Evolutionary conservation across 192 early-diverging fungal genomes (phyloP).

Genomic region (Coemansia sp.): DNA sequence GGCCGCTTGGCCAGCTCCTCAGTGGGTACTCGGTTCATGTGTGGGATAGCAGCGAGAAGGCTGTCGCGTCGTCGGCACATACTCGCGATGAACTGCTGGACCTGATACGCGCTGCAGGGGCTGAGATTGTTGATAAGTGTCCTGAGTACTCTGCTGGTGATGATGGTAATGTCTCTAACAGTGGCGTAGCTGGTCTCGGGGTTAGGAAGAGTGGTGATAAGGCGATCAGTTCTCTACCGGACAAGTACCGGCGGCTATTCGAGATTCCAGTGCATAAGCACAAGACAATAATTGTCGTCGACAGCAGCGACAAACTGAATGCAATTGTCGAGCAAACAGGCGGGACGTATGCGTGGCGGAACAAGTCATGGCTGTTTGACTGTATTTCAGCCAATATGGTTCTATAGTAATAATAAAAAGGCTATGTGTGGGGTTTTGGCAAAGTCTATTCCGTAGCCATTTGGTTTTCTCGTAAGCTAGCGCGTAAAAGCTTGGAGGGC

Average conservation of each 20-base stretch:
- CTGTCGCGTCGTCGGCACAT: constrained; percentile 13
- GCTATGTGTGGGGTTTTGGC: too few relatives aligned
- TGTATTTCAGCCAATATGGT: constrained; percentile 36
- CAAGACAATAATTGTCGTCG: constrained; percentile 17
- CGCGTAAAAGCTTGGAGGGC: too few relatives aligned
- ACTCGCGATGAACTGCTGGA: constrained; percentile 11
- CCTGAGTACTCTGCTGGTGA: not conserved
- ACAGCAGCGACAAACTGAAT: constrained; percentile 11
- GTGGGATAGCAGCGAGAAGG: constrained; percentile 4
- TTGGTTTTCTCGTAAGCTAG: not conserved
- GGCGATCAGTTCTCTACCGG: constrained; percentile 8
- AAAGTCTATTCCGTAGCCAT: not conserved
- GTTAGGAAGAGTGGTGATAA: not conserved
- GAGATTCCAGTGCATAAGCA: constrained; percentile 7
- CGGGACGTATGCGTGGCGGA: constrained; percentile 19
- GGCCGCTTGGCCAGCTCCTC: constrained; percentile 10
- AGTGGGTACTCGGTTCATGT: constrained; percentile 10
- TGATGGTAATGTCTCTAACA: not conserved
- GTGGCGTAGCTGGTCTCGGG: not conserved
- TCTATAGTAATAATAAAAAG: not conserved
- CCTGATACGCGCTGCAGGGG: constrained; percentile 20
- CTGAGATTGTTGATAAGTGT: constrained; percentile 6
- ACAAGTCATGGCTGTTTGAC: constrained; percentile 47
- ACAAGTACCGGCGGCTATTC: constrained; percentile 23
- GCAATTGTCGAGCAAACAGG: constrained; percentile 4